These are phyloP conservation scores for Psilocybe subaeruginosa DNA, from an alignment of 768 basidiomycete species.

Conservation along the genomic window DNA sequence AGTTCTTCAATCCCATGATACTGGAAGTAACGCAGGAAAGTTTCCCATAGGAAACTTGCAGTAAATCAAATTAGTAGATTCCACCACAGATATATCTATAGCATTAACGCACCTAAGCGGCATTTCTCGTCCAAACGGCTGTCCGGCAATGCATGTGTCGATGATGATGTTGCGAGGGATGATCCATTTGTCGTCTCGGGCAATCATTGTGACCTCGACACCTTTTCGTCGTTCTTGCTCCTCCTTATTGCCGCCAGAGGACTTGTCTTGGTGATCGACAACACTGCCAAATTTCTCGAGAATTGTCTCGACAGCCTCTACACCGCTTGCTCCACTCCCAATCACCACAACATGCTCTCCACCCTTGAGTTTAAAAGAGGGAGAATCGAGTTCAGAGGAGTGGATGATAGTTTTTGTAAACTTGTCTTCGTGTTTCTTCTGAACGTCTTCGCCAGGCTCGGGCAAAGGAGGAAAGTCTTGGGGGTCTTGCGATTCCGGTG, in stretches of 20 bases:
- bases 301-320: conserved; percentile 35
- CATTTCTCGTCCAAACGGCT: conserved; percentile 58
- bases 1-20: conserved; percentile 49
- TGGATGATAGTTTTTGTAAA: conserved; percentile 45
- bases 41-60: conserved; percentile 48
- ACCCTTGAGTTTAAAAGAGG: conserved; percentile 25
- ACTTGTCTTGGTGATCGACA: conserved; percentile 5
- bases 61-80: not conserved
- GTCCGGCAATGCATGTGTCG: conserved; percentile 48
- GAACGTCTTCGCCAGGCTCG: not conserved
- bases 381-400: conserved; percentile 49
- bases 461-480: not conserved
- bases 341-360: conserved; percentile 49
- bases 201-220: conserved; percentile 40
- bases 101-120: conserved; percentile 39
- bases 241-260: not conserved
- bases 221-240: conserved; percentile 15
- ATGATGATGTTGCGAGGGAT: conserved; percentile 50
- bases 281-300: conserved; percentile 28
- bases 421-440: conserved; percentile 19
- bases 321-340: conserved; percentile 53
- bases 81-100: not conserved
- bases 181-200: conserved; percentile 54
- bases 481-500: not conserved
- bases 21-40: conserved; percentile 43